These are phyloP conservation scores for Pythium vanterpoolii DNA, from an alignment of 352 stramenopile genomes.

Conservation along the genomic window DNA sequence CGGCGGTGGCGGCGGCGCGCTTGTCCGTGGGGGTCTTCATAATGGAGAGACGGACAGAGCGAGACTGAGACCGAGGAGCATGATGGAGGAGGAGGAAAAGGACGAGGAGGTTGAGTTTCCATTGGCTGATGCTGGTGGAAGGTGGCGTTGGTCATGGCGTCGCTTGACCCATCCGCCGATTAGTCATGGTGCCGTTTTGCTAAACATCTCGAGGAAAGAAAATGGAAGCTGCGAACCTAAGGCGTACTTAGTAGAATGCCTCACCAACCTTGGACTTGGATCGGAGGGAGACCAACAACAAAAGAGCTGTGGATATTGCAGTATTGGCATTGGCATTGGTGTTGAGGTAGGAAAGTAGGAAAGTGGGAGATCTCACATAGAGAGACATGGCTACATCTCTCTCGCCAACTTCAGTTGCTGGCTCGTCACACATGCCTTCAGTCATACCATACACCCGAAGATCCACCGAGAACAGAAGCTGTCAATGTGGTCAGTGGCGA, in stretches of 20 bases:
- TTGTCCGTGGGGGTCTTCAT: background rate
- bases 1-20: background rate
- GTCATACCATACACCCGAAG: background rate
- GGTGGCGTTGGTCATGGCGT: slow-evolving; percentile 1
- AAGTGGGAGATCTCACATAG: no score
- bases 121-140: background rate
- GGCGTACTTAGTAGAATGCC: background rate
- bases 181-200: background rate
- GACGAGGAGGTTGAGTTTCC: background rate
- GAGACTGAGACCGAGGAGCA: background rate
- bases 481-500: slow-evolving; percentile 4
- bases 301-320: background rate
- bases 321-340: background rate
- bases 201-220: slow-evolving; percentile 1
- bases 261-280: background rate
- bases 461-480: background rate
- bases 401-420: background rate
- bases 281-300: background rate
- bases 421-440: background rate
- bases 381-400: slow-evolving; percentile 1
- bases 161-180: slow-evolving; percentile 1
- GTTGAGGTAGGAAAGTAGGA: no score
- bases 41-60: background rate
- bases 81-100: background rate
- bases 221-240: slow-evolving; percentile 2